A percentile compares a stretch with the other conserved stretches of the same genome.
Evolutionary conservation across 2,329 filamentous ascomycete genomes (phyloP).

Genomic region (Neurospora sp.): DNA sequence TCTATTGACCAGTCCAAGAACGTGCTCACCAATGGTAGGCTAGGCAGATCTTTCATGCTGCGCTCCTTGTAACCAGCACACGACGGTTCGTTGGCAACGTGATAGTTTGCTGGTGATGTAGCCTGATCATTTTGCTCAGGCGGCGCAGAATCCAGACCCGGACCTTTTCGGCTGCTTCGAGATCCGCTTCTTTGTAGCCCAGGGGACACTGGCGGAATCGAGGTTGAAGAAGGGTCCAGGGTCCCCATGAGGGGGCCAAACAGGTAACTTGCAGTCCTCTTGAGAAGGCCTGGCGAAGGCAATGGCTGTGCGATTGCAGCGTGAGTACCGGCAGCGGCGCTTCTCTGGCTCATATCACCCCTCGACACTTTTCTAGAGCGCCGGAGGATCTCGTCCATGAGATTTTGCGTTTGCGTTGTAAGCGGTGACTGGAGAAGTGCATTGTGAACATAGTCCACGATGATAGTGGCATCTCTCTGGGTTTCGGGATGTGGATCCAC

Average conservation of each 20-base stretch:
- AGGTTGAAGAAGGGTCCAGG: slow-evolving; percentile 32
- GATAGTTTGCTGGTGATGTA: slow-evolving; percentile 58
- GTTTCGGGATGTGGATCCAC: slow-evolving; percentile 94
- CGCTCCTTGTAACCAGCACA: slow-evolving; percentile 64
- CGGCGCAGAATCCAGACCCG: slow-evolving; percentile 39
- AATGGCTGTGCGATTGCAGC: slow-evolving; percentile 30
- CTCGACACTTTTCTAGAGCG: slow-evolving; percentile 36
- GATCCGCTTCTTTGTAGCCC: slow-evolving; percentile 28
- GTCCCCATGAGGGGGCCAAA: slow-evolving; percentile 46
- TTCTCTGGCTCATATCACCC: slow-evolving; percentile 33
- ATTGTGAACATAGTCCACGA: slow-evolving; percentile 78
- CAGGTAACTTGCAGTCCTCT: slow-evolving; percentile 53
- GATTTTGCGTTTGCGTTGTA: slow-evolving; percentile 54
- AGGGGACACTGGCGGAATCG: slow-evolving; percentile 23
- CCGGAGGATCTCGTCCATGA: slow-evolving; percentile 64
- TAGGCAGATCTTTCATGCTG: slow-evolving; percentile 46
- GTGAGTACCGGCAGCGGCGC: slow-evolving; percentile 28
- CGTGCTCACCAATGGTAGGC: slow-evolving; percentile 67
- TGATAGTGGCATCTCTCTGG: slow-evolving; percentile 70
- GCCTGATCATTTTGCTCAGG: slow-evolving; percentile 66
- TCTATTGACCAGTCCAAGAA: slow-evolving; percentile 95
- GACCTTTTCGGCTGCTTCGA: slow-evolving; percentile 28
- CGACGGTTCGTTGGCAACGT: slow-evolving; percentile 66
- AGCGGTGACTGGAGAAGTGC: slow-evolving; percentile 69
- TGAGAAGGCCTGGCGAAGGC: slow-evolving; percentile 48